Conservation (phyloP, 1,284 basidiomycete species). For the Dichomitus squalens region DNA sequence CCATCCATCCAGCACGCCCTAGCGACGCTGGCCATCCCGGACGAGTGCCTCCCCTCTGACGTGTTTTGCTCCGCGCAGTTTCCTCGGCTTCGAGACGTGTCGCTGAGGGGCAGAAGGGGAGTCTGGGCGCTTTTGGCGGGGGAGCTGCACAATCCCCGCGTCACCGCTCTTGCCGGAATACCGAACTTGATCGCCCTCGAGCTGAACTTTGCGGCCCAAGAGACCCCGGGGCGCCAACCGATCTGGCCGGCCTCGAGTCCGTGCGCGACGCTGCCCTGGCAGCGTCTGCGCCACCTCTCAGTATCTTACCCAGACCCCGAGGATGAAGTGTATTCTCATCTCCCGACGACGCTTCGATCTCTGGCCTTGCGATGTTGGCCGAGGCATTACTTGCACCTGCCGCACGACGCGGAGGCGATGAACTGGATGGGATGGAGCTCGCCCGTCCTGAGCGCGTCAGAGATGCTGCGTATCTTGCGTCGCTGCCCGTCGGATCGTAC, state of each 20-base stretch:
- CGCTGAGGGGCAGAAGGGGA: background rate
- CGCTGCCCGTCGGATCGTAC: background rate
- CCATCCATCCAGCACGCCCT: background rate
- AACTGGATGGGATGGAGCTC: background rate
- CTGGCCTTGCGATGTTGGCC: slow-evolving; percentile 2
- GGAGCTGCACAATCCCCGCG: background rate
- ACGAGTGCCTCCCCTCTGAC: background rate
- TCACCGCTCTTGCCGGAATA: background rate
- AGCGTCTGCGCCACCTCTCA: background rate
- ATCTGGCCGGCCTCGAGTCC: background rate
- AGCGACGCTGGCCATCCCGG: background rate
- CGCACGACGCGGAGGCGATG: background rate
- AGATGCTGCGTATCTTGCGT: background rate
- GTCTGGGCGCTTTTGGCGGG: background rate
- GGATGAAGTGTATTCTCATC: background rate
- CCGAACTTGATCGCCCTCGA: background rate
- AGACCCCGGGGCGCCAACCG: background rate
- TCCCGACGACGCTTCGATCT: background rate
- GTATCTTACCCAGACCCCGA: slow-evolving; percentile 5
- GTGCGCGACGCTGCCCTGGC: background rate
- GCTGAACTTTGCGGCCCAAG: background rate
- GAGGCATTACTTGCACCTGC: background rate
- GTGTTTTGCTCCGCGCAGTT: background rate
- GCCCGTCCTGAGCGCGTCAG: background rate
- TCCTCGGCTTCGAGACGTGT: background rate